Percentiles rank a stretch among this genome's conserved stretches.
These are phyloP conservation scores for Plenodomus tracheiphilus DNA, from an alignment of 2,329 filamentous ascomycete genomes.

Conservation along the genomic window DNA sequence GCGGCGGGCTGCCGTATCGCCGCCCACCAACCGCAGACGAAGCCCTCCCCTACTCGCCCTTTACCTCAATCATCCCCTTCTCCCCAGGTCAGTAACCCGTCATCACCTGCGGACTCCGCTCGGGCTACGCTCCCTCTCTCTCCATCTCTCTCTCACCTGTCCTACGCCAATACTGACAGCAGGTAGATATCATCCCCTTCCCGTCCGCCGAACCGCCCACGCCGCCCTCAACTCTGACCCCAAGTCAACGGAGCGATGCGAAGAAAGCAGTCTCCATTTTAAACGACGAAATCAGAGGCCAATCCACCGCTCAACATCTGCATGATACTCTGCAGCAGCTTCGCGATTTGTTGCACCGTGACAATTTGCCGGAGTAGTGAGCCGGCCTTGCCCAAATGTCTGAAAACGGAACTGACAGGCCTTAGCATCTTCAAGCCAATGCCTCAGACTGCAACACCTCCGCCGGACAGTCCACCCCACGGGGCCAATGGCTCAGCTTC, in stretches of 20 bases:
- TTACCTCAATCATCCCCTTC: constrained; percentile 79
- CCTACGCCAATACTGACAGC: constrained; percentile 17
- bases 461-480: constrained; percentile 31
- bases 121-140: too few species aligned
- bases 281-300: constrained; percentile 68
- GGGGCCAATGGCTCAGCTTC: constrained; percentile 23
- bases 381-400: constrained; percentile 21
- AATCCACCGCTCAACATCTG: constrained; percentile 65
- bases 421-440: constrained; percentile 38
- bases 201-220: constrained; percentile 48
- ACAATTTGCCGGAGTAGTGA: constrained; percentile 72
- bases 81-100: constrained; percentile 63
- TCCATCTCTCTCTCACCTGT: constrained; percentile 20
- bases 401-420: constrained; percentile 12
- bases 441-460: constrained; percentile 35
- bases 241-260: constrained; percentile 54
- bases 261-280: constrained; percentile 65
- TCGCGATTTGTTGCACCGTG: constrained; percentile 70
- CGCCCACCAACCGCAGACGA: constrained; percentile 65
- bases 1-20: constrained; percentile 39
- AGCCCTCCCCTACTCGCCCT: constrained; percentile 79
- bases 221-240: constrained; percentile 40
- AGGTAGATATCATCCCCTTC: constrained; percentile 51
- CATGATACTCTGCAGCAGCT: constrained; percentile 75
- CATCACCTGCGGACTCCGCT: constrained; percentile 17